Evolutionary conservation across 2,329 filamentous ascomycete species (phyloP), one percentile per base, ranked within the genome.

Genomic region (Colletotrichum sp.): DNA sequence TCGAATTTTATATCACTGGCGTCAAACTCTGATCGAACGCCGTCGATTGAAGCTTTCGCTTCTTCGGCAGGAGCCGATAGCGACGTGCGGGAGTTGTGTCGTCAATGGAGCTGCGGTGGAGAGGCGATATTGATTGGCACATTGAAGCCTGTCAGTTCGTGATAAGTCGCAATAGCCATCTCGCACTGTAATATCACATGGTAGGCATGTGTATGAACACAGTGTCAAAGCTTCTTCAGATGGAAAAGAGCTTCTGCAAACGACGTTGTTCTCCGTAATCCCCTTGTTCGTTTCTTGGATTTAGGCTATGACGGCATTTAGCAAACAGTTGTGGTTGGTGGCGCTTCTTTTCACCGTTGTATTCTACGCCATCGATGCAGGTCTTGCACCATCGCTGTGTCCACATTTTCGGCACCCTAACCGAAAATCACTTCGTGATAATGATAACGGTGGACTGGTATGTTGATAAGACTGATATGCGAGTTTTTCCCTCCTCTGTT

Each of bases 11-110:
- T 71, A 66, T 60, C 11, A 16, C 2, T 19, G 39, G n/a, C 8
- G 15, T 6, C 25, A 48, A 64, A 39, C 8, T 28, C 28, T 19
- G 22, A 44, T 66, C 12, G 13, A 19, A n/a, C 2, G n/a, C 72
- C 8, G 72, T 71, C 68, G 36, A 66, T 60, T 61, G 68, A 74
- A 74, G 72, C 72, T 74, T 74, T 71, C 36, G 44, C 68, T 52
- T 60, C n/a, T 52, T 67, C 72, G 68, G 68, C 60, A 71, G 68
- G 48, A 71, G 68, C 72, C 72, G 61, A 61, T 4, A 61, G 60
- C 60, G 30, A 60, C 48, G 61, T 67, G 48, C 60, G 61, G 61
- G 28, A 60, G 48, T 36, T 52, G 28, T 66, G 60, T 71, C 44
- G 34, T 55, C 27, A 36, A 59, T 36, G 27, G 59, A n/a, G 15